Evolutionary conservation across 2,329 filamentous ascomycete genomes (phyloP).

Genomic region (Fusarium praegraminearum): DNA sequence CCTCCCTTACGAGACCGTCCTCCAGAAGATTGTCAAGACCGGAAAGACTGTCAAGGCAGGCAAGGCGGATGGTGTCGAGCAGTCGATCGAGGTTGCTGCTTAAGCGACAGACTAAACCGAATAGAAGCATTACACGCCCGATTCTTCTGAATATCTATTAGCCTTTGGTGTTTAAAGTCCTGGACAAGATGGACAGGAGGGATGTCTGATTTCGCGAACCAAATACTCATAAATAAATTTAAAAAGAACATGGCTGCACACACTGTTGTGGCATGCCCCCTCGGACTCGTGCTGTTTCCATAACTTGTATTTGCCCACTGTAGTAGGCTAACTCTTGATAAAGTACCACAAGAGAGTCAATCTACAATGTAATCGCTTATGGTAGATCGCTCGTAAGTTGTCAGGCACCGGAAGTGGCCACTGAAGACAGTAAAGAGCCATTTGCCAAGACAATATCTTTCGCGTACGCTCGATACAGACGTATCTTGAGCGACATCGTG

Average conservation of each 20-base stretch:
- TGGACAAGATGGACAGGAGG: constrained; percentile 30
- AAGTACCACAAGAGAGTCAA: not conserved
- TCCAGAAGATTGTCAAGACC: constrained; percentile 92
- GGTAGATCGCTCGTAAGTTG: not conserved
- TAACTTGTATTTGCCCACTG: not conserved
- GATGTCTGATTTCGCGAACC: constrained; percentile 29
- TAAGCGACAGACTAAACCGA: constrained; percentile 22
- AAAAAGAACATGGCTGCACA: constrained; percentile 6
- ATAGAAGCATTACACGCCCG: constrained; percentile 8
- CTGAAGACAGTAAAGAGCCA: not conserved
- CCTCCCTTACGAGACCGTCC: constrained; percentile 82
- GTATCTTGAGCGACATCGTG: not conserved
- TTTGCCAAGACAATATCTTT: not conserved
- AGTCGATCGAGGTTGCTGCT: constrained; percentile 61
- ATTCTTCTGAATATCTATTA: constrained; percentile 36
- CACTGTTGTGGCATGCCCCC: not conserved
- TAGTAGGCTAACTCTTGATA: not conserved
- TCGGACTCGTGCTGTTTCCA: not conserved
- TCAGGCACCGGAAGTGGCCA: not conserved
- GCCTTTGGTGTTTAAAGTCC: constrained; percentile 40
- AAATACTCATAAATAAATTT: constrained; percentile 24
- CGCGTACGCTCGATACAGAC: no score
- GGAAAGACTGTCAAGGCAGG: constrained; percentile 89
- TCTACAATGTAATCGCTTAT: not conserved
- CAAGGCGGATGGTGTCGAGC: constrained; percentile 74